Evolutionary conservation across 2,329 filamentous ascomycete species (phyloP).

Genomic region (Stemphylium vesicarium): DNA sequence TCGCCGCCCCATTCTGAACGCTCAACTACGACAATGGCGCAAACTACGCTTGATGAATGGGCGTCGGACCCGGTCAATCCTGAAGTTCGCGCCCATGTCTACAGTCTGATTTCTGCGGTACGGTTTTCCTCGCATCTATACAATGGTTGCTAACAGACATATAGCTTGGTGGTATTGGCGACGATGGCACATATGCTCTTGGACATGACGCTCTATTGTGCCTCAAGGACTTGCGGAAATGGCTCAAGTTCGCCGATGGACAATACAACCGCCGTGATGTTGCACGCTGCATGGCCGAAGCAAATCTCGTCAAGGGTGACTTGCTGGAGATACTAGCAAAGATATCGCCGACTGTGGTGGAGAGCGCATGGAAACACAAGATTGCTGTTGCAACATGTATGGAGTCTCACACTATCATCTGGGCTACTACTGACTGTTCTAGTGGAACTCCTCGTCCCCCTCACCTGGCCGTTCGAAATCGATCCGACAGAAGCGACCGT

Average conservation of each 20-base stretch:
- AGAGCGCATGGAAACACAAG: slow-evolving; percentile 77
- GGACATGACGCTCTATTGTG: slow-evolving; percentile 93
- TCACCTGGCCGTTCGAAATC: slow-evolving; percentile 92
- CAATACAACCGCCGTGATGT: slow-evolving; percentile 95
- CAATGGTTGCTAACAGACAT: slow-evolving; percentile 17
- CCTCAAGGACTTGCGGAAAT: slow-evolving; percentile 90
- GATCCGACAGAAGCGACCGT: slow-evolving; percentile 81
- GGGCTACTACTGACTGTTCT: slow-evolving; percentile 23
- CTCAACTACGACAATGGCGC: slow-evolving; percentile 44
- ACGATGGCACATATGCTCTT: slow-evolving; percentile 82
- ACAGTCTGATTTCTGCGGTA: slow-evolving; percentile 91
- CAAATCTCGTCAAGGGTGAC: slow-evolving; percentile 89
- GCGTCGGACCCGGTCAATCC: slow-evolving; percentile 71
- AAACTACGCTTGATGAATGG: slow-evolving; percentile 54
- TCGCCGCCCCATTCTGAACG: slow-evolving; percentile 9
- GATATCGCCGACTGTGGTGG: slow-evolving; percentile 72
- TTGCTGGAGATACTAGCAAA: slow-evolving; percentile 84
- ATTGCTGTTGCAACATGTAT: slow-evolving; percentile 78
- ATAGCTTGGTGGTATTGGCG: slow-evolving; percentile 84
- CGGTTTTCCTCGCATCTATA: slow-evolving; percentile 40
- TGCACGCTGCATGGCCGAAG: slow-evolving; percentile 87
- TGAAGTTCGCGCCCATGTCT: slow-evolving; percentile 90
- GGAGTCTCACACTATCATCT: slow-evolving; percentile 8
- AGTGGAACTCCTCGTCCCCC: slow-evolving; percentile 86
- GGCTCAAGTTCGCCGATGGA: slow-evolving; percentile 93